Evolutionary conservation across 2,329 filamentous ascomycete species (phyloP).

Genomic region (Nothopassalora personata): DNA sequence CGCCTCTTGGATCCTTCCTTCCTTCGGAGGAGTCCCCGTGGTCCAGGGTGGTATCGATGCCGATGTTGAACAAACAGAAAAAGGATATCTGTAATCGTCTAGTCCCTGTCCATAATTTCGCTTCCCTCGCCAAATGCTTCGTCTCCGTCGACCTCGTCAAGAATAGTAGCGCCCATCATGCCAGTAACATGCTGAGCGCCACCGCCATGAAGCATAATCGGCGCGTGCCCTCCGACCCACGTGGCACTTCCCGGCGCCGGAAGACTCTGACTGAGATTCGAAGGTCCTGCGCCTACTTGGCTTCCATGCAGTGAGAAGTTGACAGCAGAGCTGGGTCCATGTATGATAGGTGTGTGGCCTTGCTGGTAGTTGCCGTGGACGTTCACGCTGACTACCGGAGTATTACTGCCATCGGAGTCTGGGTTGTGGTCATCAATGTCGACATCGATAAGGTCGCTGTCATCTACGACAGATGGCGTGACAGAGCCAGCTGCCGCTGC

Average conservation of each 20-base stretch:
- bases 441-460: constrained; percentile 26
- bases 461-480: constrained; percentile 20
- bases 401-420: constrained; percentile 28
- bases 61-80: not conserved
- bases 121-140: constrained; percentile 44
- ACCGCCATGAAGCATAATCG: constrained; percentile 7
- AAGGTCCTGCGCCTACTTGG: constrained; percentile 5
- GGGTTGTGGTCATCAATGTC: constrained; percentile 29
- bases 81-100: not conserved
- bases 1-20: not conserved
- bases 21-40: not conserved
- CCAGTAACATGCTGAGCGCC: constrained; percentile 33
- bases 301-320: constrained; percentile 11
- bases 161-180: constrained; percentile 35
- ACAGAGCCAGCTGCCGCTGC: constrained; percentile 13
- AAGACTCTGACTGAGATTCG: constrained; percentile 27
- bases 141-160: constrained; percentile 38
- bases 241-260: constrained; percentile 24
- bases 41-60: not conserved
- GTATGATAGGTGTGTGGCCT: constrained; percentile 25
- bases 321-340: constrained; percentile 15
- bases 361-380: constrained; percentile 23
- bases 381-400: constrained; percentile 27
- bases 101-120: constrained; percentile 37
- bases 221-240: constrained; percentile 15